A percentile compares a stretch with the other conserved stretches of the same genome.
These are phyloP conservation scores for Apiospora malaysiana DNA, from an alignment of 2,329 filamentous ascomycete species.

Conservation along the genomic window DNA sequence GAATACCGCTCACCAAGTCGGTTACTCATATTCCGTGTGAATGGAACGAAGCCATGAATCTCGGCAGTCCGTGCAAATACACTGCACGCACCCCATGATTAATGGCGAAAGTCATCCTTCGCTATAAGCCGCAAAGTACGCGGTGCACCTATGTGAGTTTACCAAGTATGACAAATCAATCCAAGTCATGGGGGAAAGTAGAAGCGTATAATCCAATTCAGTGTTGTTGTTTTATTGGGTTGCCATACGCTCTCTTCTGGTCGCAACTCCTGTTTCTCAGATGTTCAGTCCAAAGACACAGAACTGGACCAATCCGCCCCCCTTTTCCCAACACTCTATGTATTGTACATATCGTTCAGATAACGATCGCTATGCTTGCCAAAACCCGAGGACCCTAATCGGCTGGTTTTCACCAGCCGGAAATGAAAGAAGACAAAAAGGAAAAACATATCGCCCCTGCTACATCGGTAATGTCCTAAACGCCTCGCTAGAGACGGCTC, in stretches of 20 bases:
- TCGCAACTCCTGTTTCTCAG: not conserved
- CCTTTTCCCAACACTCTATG: not conserved
- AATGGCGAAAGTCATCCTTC: not conserved
- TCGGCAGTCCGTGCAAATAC: too few species aligned
- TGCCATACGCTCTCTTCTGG: not conserved
- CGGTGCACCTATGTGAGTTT: not conserved
- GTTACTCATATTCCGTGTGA: not conserved
- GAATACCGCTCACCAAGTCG: not conserved
- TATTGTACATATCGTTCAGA: not conserved
- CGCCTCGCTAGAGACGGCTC: not conserved
- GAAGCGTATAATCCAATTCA: not conserved
- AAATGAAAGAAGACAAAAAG: not conserved
- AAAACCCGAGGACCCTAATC: not conserved
- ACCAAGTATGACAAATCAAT: not conserved
- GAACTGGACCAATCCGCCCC: not conserved
- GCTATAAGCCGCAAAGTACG: not conserved
- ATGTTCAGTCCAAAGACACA: not conserved
- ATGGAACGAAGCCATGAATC: not conserved
- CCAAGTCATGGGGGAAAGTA: not conserved
- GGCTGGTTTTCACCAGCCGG: not conserved
- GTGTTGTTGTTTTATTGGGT: not conserved
- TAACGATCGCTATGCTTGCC: constrained; percentile 3
- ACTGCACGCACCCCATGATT: too few species aligned
- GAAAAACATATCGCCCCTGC: not conserved
- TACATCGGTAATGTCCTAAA: not conserved